These are phyloP conservation scores for Nosema muscidifuracis DNA, from an alignment of 371 early-diverging fungal species.

Conservation along the genomic window DNA sequence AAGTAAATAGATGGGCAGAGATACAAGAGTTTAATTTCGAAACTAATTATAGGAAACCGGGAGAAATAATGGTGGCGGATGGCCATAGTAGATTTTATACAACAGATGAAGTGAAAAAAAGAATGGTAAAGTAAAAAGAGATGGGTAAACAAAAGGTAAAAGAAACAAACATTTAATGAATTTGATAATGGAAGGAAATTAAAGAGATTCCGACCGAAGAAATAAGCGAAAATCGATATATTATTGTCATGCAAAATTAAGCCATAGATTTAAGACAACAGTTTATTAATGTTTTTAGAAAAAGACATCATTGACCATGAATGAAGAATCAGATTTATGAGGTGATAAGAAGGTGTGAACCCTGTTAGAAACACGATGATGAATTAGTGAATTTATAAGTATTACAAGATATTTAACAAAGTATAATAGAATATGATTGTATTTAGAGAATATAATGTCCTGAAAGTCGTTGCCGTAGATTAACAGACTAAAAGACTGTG, in stretches of 20 bases:
- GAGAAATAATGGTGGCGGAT: slow-evolving; percentile 29
- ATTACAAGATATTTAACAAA: no score
- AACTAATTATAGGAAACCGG: slow-evolving; percentile 29
- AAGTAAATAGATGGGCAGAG: slow-evolving; percentile 41
- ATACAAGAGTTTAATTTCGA: slow-evolving; percentile 31
- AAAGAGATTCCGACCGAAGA: not conserved
- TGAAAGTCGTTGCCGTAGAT: not conserved
- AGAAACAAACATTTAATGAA: no score
- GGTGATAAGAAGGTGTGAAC: slow-evolving; percentile 25
- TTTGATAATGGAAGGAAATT: no score
- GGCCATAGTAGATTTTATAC: slow-evolving; percentile 35
- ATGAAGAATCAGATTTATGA: slow-evolving; percentile 5
- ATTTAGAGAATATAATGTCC: not conserved
- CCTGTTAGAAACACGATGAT: slow-evolving; percentile 3
- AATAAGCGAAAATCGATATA: not conserved
- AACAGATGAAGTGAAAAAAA: no score
- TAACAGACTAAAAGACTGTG: not conserved
- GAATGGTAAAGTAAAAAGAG: no score
- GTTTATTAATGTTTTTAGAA: no score
- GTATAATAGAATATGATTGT: not conserved
- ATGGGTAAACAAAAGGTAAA: no score
- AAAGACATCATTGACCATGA: slow-evolving; percentile 35
- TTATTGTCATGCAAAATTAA: slow-evolving; percentile 1
- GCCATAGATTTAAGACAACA: not conserved
- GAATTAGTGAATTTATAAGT: not conserved